A percentile compares a stretch with the other conserved stretches of the same genome.
Evolutionary conservation across 1,284 basidiomycete species (phyloP).

Genomic region (Golubevia sp.): DNA sequence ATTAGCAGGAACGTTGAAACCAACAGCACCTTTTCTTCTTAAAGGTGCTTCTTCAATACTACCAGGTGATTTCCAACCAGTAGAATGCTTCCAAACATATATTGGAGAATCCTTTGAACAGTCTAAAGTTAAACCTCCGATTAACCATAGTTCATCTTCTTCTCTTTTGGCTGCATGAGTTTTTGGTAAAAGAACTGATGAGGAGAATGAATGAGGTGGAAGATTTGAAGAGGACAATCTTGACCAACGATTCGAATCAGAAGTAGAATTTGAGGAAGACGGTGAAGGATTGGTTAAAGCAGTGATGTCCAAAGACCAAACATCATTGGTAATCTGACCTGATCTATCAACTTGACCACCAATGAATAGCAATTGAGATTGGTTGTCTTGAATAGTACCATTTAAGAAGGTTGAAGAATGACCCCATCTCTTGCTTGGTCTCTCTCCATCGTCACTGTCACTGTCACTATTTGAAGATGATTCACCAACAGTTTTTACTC

Average conservation of each 20-base stretch:
- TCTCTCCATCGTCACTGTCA: too few species aligned
- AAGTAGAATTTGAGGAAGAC: not conserved
- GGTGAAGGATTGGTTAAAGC: conserved; percentile 7
- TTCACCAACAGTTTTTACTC: too few species aligned
- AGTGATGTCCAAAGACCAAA: conserved; percentile 21
- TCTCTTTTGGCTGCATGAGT: conserved; percentile 2
- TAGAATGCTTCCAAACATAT: not conserved
- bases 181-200: conserved; percentile 5
- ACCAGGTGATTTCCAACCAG: not conserved
- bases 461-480: too few species aligned
- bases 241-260: conserved; percentile 5
- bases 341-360: conserved; percentile 19
- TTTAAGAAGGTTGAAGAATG: too few species aligned
- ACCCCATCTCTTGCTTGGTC: too few species aligned
- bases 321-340: conserved; percentile 23
- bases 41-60: not conserved
- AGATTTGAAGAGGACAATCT: conserved; percentile 4
- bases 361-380: conserved; percentile 14
- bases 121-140: conserved; percentile 21
- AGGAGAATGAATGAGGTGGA: conserved; percentile 17
- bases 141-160: conserved; percentile 19
- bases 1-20: conserved; percentile 1
- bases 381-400: not conserved
- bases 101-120: conserved; percentile 9
- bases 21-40: conserved; percentile 9